Percentiles rank a stretch among this genome's conserved stretches.
Conservation (phyloP, 2,329 filamentous ascomycete genomes). For the Aspergillus hortae region DNA sequence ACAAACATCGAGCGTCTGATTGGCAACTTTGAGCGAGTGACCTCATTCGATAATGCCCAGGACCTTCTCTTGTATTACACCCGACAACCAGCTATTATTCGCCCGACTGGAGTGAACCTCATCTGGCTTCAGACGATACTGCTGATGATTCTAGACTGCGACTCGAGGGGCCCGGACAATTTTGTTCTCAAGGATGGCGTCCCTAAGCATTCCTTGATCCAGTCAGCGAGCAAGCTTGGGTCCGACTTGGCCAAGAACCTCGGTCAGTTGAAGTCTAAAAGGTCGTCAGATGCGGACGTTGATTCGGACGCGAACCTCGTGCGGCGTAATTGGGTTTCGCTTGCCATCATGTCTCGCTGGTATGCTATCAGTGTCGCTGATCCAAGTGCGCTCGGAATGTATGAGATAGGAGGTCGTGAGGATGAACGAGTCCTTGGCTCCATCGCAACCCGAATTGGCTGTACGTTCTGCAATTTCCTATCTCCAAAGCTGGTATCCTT, state of each 20-base stretch:
- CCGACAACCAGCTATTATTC: slow-evolving; percentile 34
- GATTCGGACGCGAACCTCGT: slow-evolving; percentile 41
- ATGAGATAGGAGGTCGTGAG: slow-evolving; percentile 37
- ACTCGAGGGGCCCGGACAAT: slow-evolving; percentile 41
- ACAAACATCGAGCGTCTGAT: slow-evolving; percentile 34
- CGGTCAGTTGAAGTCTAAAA: slow-evolving; percentile 36
- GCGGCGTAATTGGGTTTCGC: slow-evolving; percentile 38
- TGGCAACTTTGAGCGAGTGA: slow-evolving; percentile 31
- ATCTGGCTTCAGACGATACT: slow-evolving; percentile 41
- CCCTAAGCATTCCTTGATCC: slow-evolving; percentile 39
- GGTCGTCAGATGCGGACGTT: slow-evolving; percentile 30
- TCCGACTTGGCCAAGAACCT: slow-evolving; percentile 37
- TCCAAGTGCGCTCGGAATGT: slow-evolving; percentile 33
- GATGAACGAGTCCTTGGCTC: slow-evolving; percentile 37
- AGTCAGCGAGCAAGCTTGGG: slow-evolving; percentile 36
- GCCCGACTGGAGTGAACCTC: slow-evolving; percentile 34
- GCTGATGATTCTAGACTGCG: slow-evolving; percentile 42
- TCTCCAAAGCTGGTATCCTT: neutral
- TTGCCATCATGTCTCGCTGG: slow-evolving; percentile 40
- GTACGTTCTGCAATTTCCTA: slow-evolving; percentile 25
- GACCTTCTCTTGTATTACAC: slow-evolving; percentile 38
- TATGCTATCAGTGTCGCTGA: slow-evolving; percentile 41
- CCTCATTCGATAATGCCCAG: slow-evolving; percentile 38
- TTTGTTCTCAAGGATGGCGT: slow-evolving; percentile 39
- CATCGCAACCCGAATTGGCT: slow-evolving; percentile 33